Conservation (phyloP, 2,329 filamentous ascomycete genomes). For the Passalora sequoiae region DNA sequence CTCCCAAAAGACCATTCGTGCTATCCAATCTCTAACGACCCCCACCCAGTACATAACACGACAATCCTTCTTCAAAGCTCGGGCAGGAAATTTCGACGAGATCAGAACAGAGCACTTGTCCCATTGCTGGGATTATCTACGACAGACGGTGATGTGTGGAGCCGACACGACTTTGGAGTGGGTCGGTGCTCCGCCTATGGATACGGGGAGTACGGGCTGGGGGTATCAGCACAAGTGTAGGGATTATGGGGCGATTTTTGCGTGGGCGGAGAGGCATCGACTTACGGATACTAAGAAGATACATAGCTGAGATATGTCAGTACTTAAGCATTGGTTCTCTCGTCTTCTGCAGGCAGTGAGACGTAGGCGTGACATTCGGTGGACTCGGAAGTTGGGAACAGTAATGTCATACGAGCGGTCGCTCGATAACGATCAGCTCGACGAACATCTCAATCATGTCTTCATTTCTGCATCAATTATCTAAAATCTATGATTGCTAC, state of each 20-base stretch:
- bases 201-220: conserved; percentile 3
- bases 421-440: too few relatives aligned
- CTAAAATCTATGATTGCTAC: too few relatives aligned
- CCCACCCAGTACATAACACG: background rate
- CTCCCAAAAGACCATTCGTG: background rate
- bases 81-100: background rate
- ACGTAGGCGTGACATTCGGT: too few relatives aligned
- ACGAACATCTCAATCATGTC: too few relatives aligned
- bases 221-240: conserved; percentile 6
- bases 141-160: background rate
- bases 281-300: conserved; percentile 2
- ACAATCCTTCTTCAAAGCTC: background rate
- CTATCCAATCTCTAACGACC: background rate
- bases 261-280: background rate
- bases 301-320: background rate
- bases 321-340: too few relatives aligned
- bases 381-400: too few relatives aligned
- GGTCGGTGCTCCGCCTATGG: background rate
- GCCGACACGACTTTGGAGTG: conserved; percentile 2
- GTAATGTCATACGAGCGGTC: too few relatives aligned
- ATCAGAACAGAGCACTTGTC: background rate
- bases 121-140: background rate
- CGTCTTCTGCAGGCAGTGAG: too few relatives aligned
- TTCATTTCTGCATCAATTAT: too few relatives aligned
- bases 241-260: background rate